Evolutionary conservation across 2,329 filamentous ascomycete species (phyloP), one percentile per base, ranked within the genome.

Genomic region (Tolypocladium pustulatum): DNA sequence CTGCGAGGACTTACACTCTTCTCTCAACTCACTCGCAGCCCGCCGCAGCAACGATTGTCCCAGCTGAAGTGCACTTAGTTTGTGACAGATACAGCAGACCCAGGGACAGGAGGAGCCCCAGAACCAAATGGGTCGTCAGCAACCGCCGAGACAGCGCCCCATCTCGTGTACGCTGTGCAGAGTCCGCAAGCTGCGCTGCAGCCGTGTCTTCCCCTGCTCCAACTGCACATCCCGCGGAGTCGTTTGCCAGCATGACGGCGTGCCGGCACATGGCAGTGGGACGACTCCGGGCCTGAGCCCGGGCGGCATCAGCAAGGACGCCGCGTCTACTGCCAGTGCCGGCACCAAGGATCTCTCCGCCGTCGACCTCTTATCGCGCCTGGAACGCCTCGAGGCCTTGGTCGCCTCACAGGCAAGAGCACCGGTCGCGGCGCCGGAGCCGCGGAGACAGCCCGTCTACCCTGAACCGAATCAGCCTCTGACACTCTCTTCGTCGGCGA

Each of bases 161-260:
- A 65, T 73, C 43, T 73, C 71, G 41, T 73, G 71, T 56, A 66
- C 70, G 58, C 66, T 72, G 57, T 73, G 71, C 60, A 65, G 71
- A 57, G 63, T 67, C 55, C 70, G 69, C 58, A 73, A 73, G 64
- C 60, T 73, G 51, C 67, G 71, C 43, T 73, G 71, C 63, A 73
- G 70, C 57, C 68, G 71, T 46, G 64, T 69, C 54, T 72, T 72
- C 56, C 71, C 71, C 3, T 73, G 71, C 60, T 66, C 67, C 55
- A 73, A 73, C 65, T 73, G 71, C 61, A 69, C 68, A 55, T 68
- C 66, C 60, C 69, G 71, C 61, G 71, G 70, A 61, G 63, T 72
- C 30, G 61, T 63, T 25, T 73, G 71, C 61, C 67, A 66, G 41
- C 64, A 65, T 57, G 60, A 65, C 27, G 57, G 56, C 43, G 58